Base-by-base conservation (phyloP, 1,284 basidiomycete species). In the Tausonia pullulans region DNA sequence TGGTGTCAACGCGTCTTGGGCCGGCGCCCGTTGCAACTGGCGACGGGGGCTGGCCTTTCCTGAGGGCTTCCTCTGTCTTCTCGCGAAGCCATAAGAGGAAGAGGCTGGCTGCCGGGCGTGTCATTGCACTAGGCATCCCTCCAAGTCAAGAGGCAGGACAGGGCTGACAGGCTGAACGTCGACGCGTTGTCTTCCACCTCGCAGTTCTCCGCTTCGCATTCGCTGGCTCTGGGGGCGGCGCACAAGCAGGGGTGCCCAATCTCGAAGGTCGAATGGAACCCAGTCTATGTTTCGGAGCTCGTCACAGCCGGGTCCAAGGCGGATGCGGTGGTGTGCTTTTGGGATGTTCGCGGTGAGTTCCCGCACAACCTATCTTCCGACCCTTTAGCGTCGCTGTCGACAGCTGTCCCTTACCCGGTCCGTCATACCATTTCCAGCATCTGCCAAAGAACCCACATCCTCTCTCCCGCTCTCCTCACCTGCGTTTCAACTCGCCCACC, bases 341-440 rank as follows among this genome's bases (percentile, higher is more conserved):
- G 58, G 58, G 58, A 60, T 39, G 58, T 49, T 8, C 58, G 58
- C 3, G 11, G 58, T 60, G 39, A 46, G 58, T 60, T 40, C 10
- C n/a, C 11, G 6, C 13, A 5, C 4, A 7, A 10, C 51, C 51
- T 1, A 11, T 10, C 11, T 16, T 11, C 16, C 2, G 11, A 7
- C 7, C 7, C 13, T 11, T 16, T 10, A 52, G n/a, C 51, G 27
- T 27, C 27, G 27, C 27, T 27, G 27, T 27, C 16, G 51, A 52
- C 51, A 7, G 13, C 11, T 16, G 9, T 16, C 6, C 9, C 7
- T 16, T 49, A 16, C 51, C 51, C n/a, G 7, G 13, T 13, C 46
- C 57, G 3, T 58, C 14, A 5, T 40, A 11, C 16, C n/a, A 39
- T 59, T n/a, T 27, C 5, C 58, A 60, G 58, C 48, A 11, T 45